These are phyloP conservation scores for Thecaphora frezii DNA, from an alignment of 1,284 basidiomycete species.

Conservation along the genomic window DNA sequence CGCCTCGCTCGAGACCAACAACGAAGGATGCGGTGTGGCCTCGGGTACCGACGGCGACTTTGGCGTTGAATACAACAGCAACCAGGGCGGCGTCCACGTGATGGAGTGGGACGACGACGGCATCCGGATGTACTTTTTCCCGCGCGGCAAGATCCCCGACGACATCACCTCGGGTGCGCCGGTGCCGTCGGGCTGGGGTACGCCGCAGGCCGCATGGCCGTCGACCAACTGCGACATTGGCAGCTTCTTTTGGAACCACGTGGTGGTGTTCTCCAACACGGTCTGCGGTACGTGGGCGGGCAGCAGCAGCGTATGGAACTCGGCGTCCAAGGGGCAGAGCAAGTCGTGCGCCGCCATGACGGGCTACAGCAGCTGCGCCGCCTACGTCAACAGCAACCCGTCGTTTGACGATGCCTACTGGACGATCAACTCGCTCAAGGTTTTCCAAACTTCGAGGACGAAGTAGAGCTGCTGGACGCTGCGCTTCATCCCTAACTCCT, in stretches of 20 bases:
- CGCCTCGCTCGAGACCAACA: constrained; percentile 65
- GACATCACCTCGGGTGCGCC: constrained; percentile 60
- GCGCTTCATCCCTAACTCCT: too few species aligned
- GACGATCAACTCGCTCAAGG: constrained; percentile 43
- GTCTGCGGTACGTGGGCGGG: constrained; percentile 44
- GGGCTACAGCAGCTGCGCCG: constrained; percentile 16
- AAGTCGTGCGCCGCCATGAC: constrained; percentile 34
- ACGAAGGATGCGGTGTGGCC: constrained; percentile 70
- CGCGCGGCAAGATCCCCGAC: constrained; percentile 61
- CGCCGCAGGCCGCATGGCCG: constrained; percentile 65
- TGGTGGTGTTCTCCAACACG: constrained; percentile 40
- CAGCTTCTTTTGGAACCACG: constrained; percentile 60
- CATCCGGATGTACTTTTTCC: constrained; percentile 67
- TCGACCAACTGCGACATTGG: constrained; percentile 61
- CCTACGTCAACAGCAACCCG: constrained; percentile 27
- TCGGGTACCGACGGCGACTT: constrained; percentile 62
- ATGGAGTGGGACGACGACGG: constrained; percentile 54
- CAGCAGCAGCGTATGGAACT: constrained; percentile 24
- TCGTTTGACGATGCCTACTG: constrained; percentile 38
- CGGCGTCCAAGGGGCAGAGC: constrained; percentile 34
- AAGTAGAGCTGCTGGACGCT: too few species aligned
- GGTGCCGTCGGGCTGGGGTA: constrained; percentile 62
- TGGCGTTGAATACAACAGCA: constrained; percentile 67
- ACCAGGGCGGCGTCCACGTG: constrained; percentile 65
- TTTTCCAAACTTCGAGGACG: constrained; percentile 50